phyloP scores from a whole-genome alignment of 176 grass and related monocot species.

The Eleusine coracana region DNA sequence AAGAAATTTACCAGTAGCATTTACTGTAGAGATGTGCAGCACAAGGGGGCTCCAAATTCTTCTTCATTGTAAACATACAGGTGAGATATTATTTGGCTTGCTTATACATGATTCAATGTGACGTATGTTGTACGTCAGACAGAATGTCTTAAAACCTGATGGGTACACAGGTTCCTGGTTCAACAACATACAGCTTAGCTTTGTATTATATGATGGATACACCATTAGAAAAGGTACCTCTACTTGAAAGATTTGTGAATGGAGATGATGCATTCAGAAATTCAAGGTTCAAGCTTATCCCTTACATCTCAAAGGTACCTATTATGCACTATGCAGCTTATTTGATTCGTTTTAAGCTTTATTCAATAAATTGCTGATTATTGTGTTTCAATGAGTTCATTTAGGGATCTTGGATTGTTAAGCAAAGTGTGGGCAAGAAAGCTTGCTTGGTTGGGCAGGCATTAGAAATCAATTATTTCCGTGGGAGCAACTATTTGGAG shows the following conservation, averaged over 20 bases:
- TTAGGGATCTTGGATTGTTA: conserved; percentile 99
- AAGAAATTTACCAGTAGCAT: conserved; percentile 23
- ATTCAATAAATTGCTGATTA: background rate
- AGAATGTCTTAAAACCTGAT: conserved; percentile 25
- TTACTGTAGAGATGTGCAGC: conserved; percentile 87
- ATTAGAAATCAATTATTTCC: conserved; percentile 96
- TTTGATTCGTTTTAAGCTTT: conserved; percentile 8
- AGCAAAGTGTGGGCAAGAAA: conserved; percentile 99
- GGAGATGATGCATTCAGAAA: conserved; percentile 96
- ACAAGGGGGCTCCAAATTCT: conserved; percentile 81
- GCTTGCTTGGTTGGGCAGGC: conserved; percentile 94
- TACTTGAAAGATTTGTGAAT: conserved; percentile 88
- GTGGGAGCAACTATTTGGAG: conserved; percentile 94
- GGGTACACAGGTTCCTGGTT: conserved; percentile 87
- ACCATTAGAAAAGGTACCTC: conserved; percentile 83
- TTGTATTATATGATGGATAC: conserved; percentile 98
- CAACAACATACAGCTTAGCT: conserved; percentile 87
- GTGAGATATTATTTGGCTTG: conserved; percentile 41
- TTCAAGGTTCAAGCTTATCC: conserved; percentile 99
- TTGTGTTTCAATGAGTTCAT: conserved; percentile 20
- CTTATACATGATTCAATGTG: background rate
- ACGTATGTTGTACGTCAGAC: conserved; percentile 6
- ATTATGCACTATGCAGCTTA: conserved; percentile 22
- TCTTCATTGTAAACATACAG: conserved; percentile 98
- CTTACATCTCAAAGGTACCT: conserved; percentile 91